Evolutionary conservation across 2,329 filamentous ascomycete genomes (phyloP).

Genomic region (Botrytis porri): DNA sequence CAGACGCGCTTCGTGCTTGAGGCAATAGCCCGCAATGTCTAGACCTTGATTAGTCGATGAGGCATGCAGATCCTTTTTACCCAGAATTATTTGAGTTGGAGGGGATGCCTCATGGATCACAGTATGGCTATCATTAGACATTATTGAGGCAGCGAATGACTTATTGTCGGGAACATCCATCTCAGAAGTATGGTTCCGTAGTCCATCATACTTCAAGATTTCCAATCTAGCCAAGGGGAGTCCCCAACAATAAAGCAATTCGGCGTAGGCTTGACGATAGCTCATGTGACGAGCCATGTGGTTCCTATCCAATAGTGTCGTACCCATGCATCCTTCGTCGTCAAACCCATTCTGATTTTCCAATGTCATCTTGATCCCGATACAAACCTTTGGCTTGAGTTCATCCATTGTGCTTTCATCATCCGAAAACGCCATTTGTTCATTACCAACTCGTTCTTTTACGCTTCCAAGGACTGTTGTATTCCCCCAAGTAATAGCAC

Average conservation of each 20-base stretch:
- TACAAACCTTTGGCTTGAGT: conserved; percentile 29
- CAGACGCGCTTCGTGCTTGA: conserved; percentile 59
- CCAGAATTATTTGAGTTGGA: conserved; percentile 53
- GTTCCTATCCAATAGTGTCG: conserved; percentile 53
- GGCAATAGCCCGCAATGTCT: conserved; percentile 61
- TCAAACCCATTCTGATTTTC: conserved; percentile 65
- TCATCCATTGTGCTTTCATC: conserved; percentile 31
- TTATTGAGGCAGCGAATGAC: conserved; percentile 32
- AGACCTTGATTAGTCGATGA: conserved; percentile 51
- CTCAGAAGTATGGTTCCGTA: conserved; percentile 48
- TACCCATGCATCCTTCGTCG: conserved; percentile 63
- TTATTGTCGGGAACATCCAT: conserved; percentile 34
- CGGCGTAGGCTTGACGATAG: conserved; percentile 65
- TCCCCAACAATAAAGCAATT: conserved; percentile 65
- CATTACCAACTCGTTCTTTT: conserved; percentile 33
- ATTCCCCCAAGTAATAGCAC: conserved; percentile 41
- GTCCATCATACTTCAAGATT: conserved; percentile 66
- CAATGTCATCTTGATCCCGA: conserved; percentile 46
- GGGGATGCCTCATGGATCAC: conserved; percentile 28
- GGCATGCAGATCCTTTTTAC: conserved; percentile 53
- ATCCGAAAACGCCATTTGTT: conserved; percentile 34
- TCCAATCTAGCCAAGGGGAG: conserved; percentile 62
- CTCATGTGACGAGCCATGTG: conserved; percentile 51
- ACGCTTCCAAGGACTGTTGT: conserved; percentile 41
- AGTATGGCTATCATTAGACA: conserved; percentile 32